Conservation (phyloP, 768 basidiomycete genomes). For the Lanmaoa rubissima region DNA sequence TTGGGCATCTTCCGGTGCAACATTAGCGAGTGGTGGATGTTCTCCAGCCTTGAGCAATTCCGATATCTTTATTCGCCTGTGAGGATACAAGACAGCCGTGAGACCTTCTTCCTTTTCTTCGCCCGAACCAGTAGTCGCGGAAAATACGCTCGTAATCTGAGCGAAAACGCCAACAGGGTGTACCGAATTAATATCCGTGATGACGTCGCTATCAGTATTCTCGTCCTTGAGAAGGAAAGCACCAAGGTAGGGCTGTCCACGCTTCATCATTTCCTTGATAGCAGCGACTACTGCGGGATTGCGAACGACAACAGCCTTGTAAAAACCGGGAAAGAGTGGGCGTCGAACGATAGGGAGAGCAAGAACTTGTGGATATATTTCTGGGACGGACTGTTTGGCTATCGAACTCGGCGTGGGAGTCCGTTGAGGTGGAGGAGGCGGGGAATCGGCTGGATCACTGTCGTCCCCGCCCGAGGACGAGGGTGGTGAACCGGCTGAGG, state of each 20-base stretch:
- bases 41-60: slow-evolving; percentile 75
- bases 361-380: slow-evolving; percentile 89
- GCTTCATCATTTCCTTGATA: slow-evolving; percentile 95
- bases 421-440: slow-evolving; percentile 38
- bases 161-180: slow-evolving; percentile 95
- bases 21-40: slow-evolving; percentile 33
- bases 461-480: slow-evolving; percentile 41
- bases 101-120: slow-evolving; percentile 82
- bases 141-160: slow-evolving; percentile 92
- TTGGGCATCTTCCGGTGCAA: slow-evolving; percentile 39
- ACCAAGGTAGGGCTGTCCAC: slow-evolving; percentile 95
- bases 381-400: slow-evolving; percentile 85
- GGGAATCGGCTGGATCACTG: slow-evolving; percentile 39
- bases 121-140: slow-evolving; percentile 49
- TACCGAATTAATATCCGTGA: slow-evolving; percentile 83
- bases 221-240: slow-evolving; percentile 96
- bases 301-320: slow-evolving; percentile 94
- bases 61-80: slow-evolving; percentile 84
- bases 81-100: slow-evolving; percentile 94
- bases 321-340: slow-evolving; percentile 96
- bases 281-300: slow-evolving; percentile 90
- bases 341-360: slow-evolving; percentile 94
- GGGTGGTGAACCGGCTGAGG: slow-evolving; percentile 33
- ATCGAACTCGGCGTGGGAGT: slow-evolving; percentile 51
- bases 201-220: slow-evolving; percentile 87